A percentile compares a stretch with the other conserved stretches of the same genome.
Conservation (phyloP, 345 rosid species). For the Cardamine occulta region DNA sequence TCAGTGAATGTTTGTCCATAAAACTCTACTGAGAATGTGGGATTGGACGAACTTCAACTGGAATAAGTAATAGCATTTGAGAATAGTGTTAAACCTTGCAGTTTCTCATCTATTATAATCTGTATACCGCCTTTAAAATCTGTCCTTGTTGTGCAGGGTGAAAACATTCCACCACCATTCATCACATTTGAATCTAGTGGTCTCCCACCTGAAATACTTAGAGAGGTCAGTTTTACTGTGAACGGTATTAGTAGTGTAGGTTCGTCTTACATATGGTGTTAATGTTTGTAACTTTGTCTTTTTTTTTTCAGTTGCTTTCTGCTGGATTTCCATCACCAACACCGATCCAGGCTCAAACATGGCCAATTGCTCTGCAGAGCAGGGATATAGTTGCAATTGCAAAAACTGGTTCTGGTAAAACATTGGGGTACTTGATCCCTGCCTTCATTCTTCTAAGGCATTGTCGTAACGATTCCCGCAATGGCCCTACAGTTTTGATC, state of each 20-base stretch:
- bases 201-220: conserved; percentile 88
- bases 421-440: conserved; percentile 93
- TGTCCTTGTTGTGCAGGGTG: conserved; percentile 65
- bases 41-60: conserved; percentile 49
- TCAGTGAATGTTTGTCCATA: conserved; percentile 51
- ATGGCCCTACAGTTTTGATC: conserved; percentile 89
- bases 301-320: conserved; percentile 66
- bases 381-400: conserved; percentile 97
- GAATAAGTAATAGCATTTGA: conserved; percentile 48
- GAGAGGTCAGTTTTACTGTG: conserved; percentile 67
- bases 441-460: conserved; percentile 83
- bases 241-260: not conserved
- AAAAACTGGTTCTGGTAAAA: conserved; percentile 99
- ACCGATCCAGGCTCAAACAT: conserved; percentile 98
- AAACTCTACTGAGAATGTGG: conserved; percentile 45
- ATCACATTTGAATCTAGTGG: conserved; percentile 92
- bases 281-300: conserved; percentile 16
- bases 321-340: conserved; percentile 93
- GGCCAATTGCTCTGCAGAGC: conserved; percentile 93
- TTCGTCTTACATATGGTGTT: conserved; percentile 1
- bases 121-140: conserved; percentile 16
- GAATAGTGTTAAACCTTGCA: conserved; percentile 40
- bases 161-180: conserved; percentile 85
- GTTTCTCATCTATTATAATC: conserved; percentile 22
- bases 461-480: conserved; percentile 65